Conservation (phyloP, 306 rosid species). For the Geum urbanum region DNA sequence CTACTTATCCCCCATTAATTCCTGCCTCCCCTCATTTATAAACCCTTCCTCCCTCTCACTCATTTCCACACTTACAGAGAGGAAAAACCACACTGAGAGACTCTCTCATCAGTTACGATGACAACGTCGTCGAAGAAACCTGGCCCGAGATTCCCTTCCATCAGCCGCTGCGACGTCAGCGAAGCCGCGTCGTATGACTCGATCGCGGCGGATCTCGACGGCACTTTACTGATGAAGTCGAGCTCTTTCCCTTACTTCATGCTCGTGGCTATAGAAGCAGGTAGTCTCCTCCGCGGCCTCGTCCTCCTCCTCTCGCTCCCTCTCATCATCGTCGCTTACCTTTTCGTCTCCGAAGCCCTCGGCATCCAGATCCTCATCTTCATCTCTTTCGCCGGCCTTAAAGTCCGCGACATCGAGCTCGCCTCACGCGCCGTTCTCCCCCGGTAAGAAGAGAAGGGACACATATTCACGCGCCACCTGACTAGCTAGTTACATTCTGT, state of each 20-base stretch:
- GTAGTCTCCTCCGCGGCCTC: constrained; percentile 85
- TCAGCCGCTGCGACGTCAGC: constrained; percentile 34
- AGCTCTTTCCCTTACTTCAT: constrained; percentile 93
- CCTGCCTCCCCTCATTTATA: constrained; percentile 38
- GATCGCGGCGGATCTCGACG: constrained; percentile 91
- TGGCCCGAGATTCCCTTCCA: constrained; percentile 48
- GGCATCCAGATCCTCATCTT: constrained; percentile 94
- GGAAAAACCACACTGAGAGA: too few species aligned
- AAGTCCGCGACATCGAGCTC: constrained; percentile 88
- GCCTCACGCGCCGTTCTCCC: constrained; percentile 90
- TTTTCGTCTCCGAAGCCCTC: constrained; percentile 80
- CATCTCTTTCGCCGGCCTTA: constrained; percentile 85
- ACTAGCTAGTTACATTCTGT: too few species aligned
- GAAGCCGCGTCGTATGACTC: constrained; percentile 39
- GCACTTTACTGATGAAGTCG: constrained; percentile 66
- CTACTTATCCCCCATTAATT: too few species aligned
- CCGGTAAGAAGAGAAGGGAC: constrained; percentile 32
- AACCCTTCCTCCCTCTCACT: constrained; percentile 8
- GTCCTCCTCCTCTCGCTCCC: constrained; percentile 84
- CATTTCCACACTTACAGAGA: background rate
- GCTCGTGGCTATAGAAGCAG: constrained; percentile 95
- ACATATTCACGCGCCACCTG: too few species aligned
- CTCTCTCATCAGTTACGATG: too few species aligned
- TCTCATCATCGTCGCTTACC: constrained; percentile 59
- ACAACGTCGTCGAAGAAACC: constrained; percentile 7